Conservation (phyloP, 352 stramenopile species). For the Phytophthora colocasiae region DNA sequence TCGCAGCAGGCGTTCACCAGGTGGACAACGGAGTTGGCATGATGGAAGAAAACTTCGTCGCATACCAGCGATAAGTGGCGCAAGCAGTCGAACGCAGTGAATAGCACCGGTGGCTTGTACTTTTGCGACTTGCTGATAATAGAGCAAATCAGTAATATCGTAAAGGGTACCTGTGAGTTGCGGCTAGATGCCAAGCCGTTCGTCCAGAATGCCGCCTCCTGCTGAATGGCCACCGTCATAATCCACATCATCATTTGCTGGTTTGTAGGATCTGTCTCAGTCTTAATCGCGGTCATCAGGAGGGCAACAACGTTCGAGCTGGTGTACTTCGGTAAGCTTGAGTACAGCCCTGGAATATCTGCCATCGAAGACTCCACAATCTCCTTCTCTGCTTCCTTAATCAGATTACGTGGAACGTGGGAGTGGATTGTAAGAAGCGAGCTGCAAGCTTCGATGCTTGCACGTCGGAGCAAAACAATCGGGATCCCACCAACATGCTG, state of each 20-base stretch:
- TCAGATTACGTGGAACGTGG: conserved; percentile 75
- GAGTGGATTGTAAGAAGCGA: conserved; percentile 85
- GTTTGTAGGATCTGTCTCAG: conserved; percentile 84
- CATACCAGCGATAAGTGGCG: conserved; percentile 83
- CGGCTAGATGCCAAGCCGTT: conserved; percentile 79
- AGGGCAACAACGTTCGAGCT: conserved; percentile 88
- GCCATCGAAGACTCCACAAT: conserved; percentile 73
- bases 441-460: conserved; percentile 82
- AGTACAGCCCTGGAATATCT: conserved; percentile 75
- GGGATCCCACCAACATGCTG: conserved; percentile 78
- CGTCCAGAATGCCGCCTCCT: conserved; percentile 88
- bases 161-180: conserved; percentile 88
- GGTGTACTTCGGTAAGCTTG: conserved; percentile 83
- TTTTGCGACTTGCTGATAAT: conserved; percentile 83
- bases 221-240: conserved; percentile 85
- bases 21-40: conserved; percentile 80
- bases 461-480: conserved; percentile 73
- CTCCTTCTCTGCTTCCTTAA: conserved; percentile 81
- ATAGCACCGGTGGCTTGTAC: conserved; percentile 86
- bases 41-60: conserved; percentile 78
- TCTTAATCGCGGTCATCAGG: conserved; percentile 85
- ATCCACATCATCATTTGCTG: conserved; percentile 92
- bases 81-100: conserved; percentile 88
- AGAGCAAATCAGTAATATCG: conserved; percentile 85
- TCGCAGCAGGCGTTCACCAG: conserved; percentile 87